Base-by-base conservation (phyloP, 768 basidiomycete genomes). In the Xerocomellus dryophilus region DNA sequence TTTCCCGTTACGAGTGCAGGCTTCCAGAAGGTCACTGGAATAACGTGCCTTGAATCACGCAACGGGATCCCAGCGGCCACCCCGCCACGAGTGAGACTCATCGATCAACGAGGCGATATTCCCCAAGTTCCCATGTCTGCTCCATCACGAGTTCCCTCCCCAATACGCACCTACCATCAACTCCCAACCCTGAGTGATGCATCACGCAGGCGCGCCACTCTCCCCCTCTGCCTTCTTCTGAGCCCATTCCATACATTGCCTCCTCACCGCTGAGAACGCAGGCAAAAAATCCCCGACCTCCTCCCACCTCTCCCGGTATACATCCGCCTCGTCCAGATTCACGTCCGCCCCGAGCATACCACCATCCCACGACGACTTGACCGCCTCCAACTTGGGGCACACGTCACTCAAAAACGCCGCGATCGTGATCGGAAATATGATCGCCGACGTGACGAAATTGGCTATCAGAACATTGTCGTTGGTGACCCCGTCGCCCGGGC, bases 371-470 rank as follows among this genome's bases (percentile, higher is more conserved):
- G 49, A 35, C 49, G 55, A 54, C 44, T 12, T 32, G 36, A 66
- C 41, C 18, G 9, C 9, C 27, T 46, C 39, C 34, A 66, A 9
- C 25, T 54, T 43, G 2, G 66, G 68, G 48, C 59, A 60, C n/a
- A 69, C 43, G 6, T 64, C 62, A 18, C 64, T 64, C 51, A 68
- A 38, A 32, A 70, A 70, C 49, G 62, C 62, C 7, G 66, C 64
- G 0, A 70, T 35, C 27, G 53, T 29, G 42, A 50, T 11, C 11
- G 66, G 66, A 41, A 18, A 36, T 18, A 25, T 3, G 50, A 70
- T 66, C 9, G 18, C 7, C 14, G 69, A 68, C 21, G 59, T 59
- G 35, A 61, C 55, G 18, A 66, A 68, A 12, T 63, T 54, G 7
- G 56, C 61, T 5, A 14, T 7, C 1, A 18, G 7, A 15, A 63